Conservation (phyloP, 73 alveolate genomes). For the Durusdinium trenchii region DNA sequence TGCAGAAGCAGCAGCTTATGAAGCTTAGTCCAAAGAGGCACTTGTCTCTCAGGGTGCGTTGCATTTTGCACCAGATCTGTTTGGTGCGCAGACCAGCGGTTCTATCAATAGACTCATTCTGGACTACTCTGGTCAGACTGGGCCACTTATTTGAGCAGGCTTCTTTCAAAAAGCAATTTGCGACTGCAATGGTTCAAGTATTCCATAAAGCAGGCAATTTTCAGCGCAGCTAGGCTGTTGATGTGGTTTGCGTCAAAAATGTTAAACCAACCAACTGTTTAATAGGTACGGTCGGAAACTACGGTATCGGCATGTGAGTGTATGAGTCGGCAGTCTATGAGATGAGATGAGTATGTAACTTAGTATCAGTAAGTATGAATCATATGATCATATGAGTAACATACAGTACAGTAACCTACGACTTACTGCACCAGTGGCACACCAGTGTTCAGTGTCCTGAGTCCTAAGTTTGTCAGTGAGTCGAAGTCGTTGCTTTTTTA, state of each 20-base stretch:
- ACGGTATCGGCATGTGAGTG: neutral
- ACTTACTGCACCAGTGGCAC: neutral
- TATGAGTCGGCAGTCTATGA: too few relatives aligned
- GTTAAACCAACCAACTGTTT: neutral
- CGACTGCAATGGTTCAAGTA: neutral
- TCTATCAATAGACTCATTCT: neutral
- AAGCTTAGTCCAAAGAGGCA: neutral
- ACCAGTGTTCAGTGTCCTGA: neutral
- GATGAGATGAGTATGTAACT: too few relatives aligned
- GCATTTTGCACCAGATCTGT: neutral
- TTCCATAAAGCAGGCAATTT: neutral
- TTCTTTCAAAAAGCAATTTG: neutral
- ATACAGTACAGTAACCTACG: neutral
- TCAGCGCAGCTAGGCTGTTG: neutral
- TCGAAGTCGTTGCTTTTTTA: too few relatives aligned
- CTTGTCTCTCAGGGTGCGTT: neutral
- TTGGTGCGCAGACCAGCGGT: conserved; percentile 15
- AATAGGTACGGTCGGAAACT: neutral
- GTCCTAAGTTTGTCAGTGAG: neutral
- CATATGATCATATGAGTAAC: neutral
- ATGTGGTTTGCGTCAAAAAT: neutral
- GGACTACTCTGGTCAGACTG: conserved; percentile 26
- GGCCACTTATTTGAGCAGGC: neutral
- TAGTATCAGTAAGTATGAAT: too few relatives aligned
- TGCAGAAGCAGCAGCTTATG: neutral